Evolutionary conservation across 345 rosid species (phyloP).

Genomic region (Gossypioides kirkii): DNA sequence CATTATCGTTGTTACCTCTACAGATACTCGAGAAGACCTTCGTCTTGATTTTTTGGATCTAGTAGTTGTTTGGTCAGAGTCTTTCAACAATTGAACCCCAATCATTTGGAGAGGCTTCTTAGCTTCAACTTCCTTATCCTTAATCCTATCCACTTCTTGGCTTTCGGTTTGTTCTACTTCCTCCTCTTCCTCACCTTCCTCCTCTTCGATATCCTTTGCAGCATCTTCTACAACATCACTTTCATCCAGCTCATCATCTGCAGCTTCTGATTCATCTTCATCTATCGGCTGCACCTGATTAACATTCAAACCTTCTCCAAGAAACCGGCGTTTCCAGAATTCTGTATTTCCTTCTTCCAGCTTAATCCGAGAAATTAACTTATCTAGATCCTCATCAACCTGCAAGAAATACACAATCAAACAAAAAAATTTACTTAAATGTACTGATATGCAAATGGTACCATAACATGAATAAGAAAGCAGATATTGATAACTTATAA

Average conservation of each 20-base stretch:
- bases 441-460: not conserved
- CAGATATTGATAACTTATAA: conserved; percentile 19
- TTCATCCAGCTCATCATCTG: conserved; percentile 50
- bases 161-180: conserved; percentile 62
- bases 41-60: conserved; percentile 57
- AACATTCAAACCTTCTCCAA: conserved; percentile 68
- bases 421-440: not conserved
- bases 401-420: conserved; percentile 24
- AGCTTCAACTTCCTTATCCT: conserved; percentile 75
- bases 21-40: conserved; percentile 49
- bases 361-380: conserved; percentile 74
- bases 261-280: conserved; percentile 33
- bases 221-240: conserved; percentile 46
- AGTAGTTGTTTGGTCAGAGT: conserved; percentile 49
- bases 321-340: conserved; percentile 91
- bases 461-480: not conserved
- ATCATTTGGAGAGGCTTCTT: conserved; percentile 89
- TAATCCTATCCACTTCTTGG: conserved; percentile 56
- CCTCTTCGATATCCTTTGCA: conserved; percentile 51
- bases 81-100: conserved; percentile 90
- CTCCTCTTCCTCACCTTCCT: conserved; percentile 54
- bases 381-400: conserved; percentile 88
- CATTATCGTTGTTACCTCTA: conserved; percentile 48
- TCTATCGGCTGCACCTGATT: conserved; percentile 46
- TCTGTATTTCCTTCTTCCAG: conserved; percentile 94